A percentile compares a stretch with the other conserved stretches of the same genome.
Conservation (phyloP, 2,329 filamentous ascomycete genomes). For the Epichloe baconii region DNA sequence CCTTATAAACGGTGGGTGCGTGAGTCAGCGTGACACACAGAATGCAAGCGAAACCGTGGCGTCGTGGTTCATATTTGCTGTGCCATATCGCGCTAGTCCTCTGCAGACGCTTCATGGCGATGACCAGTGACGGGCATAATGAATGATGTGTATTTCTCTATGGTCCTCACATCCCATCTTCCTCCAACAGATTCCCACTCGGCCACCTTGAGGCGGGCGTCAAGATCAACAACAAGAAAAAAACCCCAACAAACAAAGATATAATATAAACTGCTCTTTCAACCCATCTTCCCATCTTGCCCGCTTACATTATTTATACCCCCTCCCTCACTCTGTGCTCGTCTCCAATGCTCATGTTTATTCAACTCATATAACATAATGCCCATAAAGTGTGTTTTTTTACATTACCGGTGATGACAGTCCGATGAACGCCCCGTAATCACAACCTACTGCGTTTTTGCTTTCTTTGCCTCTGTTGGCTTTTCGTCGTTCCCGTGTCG, state of each 20-base stretch:
- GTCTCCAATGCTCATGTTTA: conserved; percentile 3
- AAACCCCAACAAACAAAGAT: neutral
- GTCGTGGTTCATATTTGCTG: neutral
- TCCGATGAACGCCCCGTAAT: conserved; percentile 8
- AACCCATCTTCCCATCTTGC: neutral
- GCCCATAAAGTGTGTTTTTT: neutral
- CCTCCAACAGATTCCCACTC: neutral
- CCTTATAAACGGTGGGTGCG: neutral
- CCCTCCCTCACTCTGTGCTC: neutral
- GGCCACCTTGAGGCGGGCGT: neutral
- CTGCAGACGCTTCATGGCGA: neutral
- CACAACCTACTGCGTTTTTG: conserved; percentile 4
- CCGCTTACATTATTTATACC: neutral
- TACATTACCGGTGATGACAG: conserved; percentile 1
- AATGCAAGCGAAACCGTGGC: neutral
- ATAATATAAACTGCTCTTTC: neutral
- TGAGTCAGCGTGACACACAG: neutral
- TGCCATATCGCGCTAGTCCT: neutral
- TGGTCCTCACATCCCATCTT: neutral
- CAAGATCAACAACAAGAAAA: neutral
- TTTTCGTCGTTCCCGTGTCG: neutral
- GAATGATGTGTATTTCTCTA: neutral
- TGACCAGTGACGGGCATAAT: too few species aligned
- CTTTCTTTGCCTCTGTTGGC: neutral
- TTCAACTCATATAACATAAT: conserved; percentile 9